A percentile compares a stretch with the other conserved stretches of the same genome.
These are phyloP conservation scores for Tremellales sp. DNA, from an alignment of 1,284 basidiomycete species.

Conservation along the genomic window DNA sequence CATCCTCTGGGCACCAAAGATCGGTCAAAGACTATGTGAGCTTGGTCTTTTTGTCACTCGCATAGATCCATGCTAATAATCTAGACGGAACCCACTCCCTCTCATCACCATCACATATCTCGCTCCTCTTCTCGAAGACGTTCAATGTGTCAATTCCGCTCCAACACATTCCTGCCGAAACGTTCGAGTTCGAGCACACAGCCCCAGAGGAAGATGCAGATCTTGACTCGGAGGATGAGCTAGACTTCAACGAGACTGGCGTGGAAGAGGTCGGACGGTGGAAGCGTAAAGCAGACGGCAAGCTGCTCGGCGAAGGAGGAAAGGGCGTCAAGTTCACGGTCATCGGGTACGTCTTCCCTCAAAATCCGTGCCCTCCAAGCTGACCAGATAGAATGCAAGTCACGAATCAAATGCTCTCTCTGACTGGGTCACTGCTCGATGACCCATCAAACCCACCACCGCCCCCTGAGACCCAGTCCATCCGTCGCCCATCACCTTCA, in stretches of 20 bases:
- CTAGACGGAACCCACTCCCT: slow-evolving; percentile 81
- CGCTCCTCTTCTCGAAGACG: slow-evolving; percentile 84
- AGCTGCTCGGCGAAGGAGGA: slow-evolving; percentile 65
- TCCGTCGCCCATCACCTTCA: slow-evolving; percentile 11
- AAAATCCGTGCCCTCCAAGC: background rate
- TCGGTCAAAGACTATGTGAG: slow-evolving; percentile 80
- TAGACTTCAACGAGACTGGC: slow-evolving; percentile 21
- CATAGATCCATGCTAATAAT: background rate
- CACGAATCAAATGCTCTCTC: slow-evolving; percentile 90
- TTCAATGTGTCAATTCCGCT: slow-evolving; percentile 97
- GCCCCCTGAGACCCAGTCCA: slow-evolving; percentile 19
- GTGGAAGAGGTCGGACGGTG: slow-evolving; percentile 61
- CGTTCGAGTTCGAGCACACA: slow-evolving; percentile 82
- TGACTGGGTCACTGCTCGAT: slow-evolving; percentile 80
- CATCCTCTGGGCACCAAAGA: slow-evolving; percentile 80
- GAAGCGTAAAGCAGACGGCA: slow-evolving; percentile 69
- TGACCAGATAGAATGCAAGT: slow-evolving; percentile 68
- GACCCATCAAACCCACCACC: slow-evolving; percentile 76
- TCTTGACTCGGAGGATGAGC: slow-evolving; percentile 34
- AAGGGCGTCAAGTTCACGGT: slow-evolving; percentile 81
- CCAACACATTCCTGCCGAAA: slow-evolving; percentile 76
- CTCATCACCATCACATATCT: slow-evolving; percentile 90
- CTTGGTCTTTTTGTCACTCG: slow-evolving; percentile 7
- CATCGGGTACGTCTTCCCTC: slow-evolving; percentile 62
- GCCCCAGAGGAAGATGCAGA: slow-evolving; percentile 28